Base-by-base conservation (phyloP, 2,329 filamentous ascomycete species). In the Cladosporium oxysporum region DNA sequence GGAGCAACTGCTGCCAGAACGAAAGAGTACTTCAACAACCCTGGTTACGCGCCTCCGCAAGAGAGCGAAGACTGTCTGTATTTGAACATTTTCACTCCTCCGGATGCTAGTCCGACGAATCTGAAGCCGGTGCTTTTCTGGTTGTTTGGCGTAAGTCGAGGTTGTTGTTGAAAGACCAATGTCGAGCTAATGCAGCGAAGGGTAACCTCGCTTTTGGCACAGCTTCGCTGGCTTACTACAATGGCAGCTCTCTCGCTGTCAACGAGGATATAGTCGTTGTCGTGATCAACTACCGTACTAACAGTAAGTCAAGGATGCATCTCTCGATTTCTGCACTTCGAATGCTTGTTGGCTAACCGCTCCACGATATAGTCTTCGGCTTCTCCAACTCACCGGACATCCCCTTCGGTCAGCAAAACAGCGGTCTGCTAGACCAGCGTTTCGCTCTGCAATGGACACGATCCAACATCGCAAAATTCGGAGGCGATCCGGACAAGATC, bases 251-350 rank as follows among this genome's bases (percentile, higher is more conserved):
- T 33, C 66, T 35, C 64, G 68, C 71, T 5, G 76, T 77, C 72
- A 81, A 81, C 61, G 76, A 81, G 65, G 79, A 78, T 18, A 74
- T 75, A 5, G 75, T 73, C 5, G 68, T 82, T 11, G 71, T 82
- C 2, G 60, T 23, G 3, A 44, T 41, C 29, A 59, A 59, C 57
- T 59, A 69, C 33, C 74, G 78, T 62, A 82, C 82, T 1, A 77
- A 84, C 7, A 69, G 72, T 0, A 70, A 83, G 65, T 82, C 87
- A 21, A 44, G 5, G 1, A 44, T 3, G 6, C 41, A 44, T 44
- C 18, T 8, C 3, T n/a, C 41, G 6, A 7, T 6, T 10, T 11
- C 5, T 21, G 6, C 18, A 21, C 41, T 21, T 10, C 18, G 6
- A 2, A 21, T 1, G 18, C 18, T 21, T 18, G 21, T 10, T 7